phyloP scores from a whole-genome alignment of 140 eudicot species.

The Stevia rebaudiana region DNA sequence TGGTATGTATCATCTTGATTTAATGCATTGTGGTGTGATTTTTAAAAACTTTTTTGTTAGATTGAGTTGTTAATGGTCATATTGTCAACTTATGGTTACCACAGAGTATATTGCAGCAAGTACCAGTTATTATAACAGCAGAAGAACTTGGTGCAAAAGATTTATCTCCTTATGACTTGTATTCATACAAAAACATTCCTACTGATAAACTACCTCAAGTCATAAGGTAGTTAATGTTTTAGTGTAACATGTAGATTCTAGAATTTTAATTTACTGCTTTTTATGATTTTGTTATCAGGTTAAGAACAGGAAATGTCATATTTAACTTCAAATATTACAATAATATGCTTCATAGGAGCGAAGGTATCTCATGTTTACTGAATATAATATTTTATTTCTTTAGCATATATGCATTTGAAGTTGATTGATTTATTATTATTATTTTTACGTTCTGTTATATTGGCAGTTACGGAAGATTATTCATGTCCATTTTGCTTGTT shows the following conservation, averaged over 20 bases:
- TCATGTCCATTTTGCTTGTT: conserved; percentile 89
- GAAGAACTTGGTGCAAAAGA: conserved; percentile 74
- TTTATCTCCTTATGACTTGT: conserved; percentile 56
- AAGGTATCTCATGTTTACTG: conserved; percentile 46
- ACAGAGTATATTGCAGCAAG: conserved; percentile 55
- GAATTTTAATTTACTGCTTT: not conserved
- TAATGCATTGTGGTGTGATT: not conserved
- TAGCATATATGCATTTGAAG: not conserved
- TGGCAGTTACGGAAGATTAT: conserved; percentile 91
- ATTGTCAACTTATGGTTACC: conserved; percentile 18
- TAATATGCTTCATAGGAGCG: conserved; percentile 68
- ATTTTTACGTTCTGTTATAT: not conserved
- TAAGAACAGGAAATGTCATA: conserved; percentile 79
- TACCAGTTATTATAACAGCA: conserved; percentile 68
- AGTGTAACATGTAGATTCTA: conserved; percentile 7
- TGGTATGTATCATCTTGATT: conserved; percentile 37
- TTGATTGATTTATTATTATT: no score
- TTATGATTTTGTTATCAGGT: conserved; percentile 40
- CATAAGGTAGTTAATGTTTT: conserved; percentile 38
- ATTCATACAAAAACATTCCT: conserved; percentile 48
- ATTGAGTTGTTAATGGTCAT: not conserved
- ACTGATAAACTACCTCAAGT: conserved; percentile 49
- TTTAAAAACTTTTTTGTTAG: not conserved
- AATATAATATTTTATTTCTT: not conserved
- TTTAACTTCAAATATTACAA: conserved; percentile 69